Evolutionary conservation across 768 basidiomycete genomes (phyloP).

Genomic region (Leucogyrophana mollusca): DNA sequence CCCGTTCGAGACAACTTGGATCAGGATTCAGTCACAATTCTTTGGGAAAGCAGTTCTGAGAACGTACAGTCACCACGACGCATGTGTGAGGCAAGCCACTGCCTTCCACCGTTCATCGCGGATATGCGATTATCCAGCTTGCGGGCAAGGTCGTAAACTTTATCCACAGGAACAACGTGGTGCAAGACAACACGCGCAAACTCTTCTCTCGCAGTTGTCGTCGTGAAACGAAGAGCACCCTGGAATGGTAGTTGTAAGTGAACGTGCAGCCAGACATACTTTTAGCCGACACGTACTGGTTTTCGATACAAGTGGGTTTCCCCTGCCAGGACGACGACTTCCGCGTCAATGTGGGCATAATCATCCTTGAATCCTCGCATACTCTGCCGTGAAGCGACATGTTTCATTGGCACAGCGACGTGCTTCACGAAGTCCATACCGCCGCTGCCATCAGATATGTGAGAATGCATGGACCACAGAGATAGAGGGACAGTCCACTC

Average conservation of each 20-base stretch:
- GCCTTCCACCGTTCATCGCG: conserved; percentile 22
- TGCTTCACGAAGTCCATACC: conserved; percentile 41
- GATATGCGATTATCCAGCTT: conserved; percentile 22
- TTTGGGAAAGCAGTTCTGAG: not conserved
- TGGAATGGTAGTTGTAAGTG: conserved; percentile 5
- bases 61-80: conserved; percentile 38
- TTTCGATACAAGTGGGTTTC: conserved; percentile 34
- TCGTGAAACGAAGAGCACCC: conserved; percentile 27
- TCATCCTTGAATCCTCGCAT: conserved; percentile 40
- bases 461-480: not conserved
- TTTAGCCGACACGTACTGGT: conserved; percentile 13
- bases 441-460: conserved; percentile 22
- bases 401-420: conserved; percentile 32
- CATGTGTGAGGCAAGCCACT: conserved; percentile 38
- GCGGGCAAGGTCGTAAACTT: conserved; percentile 22
- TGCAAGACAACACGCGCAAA: conserved; percentile 23
- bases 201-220: conserved; percentile 12
- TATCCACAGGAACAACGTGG: conserved; percentile 21
- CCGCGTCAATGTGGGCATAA: conserved; percentile 27
- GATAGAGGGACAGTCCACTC: conserved; percentile 16
- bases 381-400: conserved; percentile 30
- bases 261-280: not conserved
- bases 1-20: conserved; percentile 22
- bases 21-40: conserved; percentile 1
- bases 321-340: conserved; percentile 38